Evolutionary conservation across 129 eudicot species (phyloP).

Genomic region (Centella asiatica): DNA sequence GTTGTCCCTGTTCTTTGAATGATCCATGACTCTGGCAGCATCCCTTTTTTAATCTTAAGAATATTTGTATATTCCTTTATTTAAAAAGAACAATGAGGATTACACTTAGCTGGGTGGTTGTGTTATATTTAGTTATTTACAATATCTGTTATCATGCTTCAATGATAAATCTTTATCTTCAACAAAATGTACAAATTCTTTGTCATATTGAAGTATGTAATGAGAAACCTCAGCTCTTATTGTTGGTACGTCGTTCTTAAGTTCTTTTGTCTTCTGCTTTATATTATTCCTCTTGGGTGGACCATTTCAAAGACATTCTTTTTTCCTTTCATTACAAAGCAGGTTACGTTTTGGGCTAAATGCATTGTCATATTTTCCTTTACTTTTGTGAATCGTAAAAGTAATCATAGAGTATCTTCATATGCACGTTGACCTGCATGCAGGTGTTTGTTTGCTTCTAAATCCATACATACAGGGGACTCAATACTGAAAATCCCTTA

Average conservation of each 20-base stretch:
- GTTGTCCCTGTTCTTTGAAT: too few relatives aligned
- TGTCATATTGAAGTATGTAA: not conserved
- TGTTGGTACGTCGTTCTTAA: not conserved
- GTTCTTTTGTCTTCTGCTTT: not conserved
- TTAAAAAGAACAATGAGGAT: too few relatives aligned
- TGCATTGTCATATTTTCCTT: not conserved
- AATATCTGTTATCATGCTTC: not conserved
- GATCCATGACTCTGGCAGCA: too few relatives aligned
- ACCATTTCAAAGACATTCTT: not conserved
- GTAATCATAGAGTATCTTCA: not conserved
- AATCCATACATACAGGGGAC: constrained; percentile 51
- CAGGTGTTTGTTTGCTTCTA: constrained; percentile 62
- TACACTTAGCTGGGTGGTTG: not conserved
- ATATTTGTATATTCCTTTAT: too few relatives aligned
- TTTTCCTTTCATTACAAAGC: not conserved
- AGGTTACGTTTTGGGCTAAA: not conserved
- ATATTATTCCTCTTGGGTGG: not conserved
- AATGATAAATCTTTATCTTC: not conserved
- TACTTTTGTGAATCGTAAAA: not conserved
- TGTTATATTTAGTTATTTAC: not conserved
- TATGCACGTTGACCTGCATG: constrained; percentile 6
- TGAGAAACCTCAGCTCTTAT: not conserved
- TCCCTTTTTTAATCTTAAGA: too few relatives aligned
- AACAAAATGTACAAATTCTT: not conserved
- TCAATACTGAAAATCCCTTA: constrained; percentile 69